A percentile compares a stretch with the other conserved stretches of the same genome.
These are phyloP conservation scores for Daphne laureola DNA, from an alignment of 441 rosid genomes.

Conservation along the genomic window DNA sequence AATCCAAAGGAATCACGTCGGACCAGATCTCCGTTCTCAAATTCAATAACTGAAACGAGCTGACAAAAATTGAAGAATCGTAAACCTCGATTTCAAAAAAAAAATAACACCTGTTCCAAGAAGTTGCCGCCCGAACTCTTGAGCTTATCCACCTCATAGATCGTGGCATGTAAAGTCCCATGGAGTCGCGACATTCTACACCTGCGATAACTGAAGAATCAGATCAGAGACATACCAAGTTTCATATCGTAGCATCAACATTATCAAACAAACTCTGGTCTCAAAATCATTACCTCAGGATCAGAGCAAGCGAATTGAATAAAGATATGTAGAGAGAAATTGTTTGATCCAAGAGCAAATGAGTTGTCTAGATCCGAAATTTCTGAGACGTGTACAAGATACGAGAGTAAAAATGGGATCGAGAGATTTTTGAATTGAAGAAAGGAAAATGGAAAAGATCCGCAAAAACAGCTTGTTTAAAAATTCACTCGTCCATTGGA, in stretches of 20 bases:
- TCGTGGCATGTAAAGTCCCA: conserved; percentile 79
- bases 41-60: no score
- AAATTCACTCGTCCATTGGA: neutral
- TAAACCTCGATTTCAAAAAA: no score
- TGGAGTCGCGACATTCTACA: conserved; percentile 76
- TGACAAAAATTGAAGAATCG: no score
- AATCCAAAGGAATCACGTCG: no score
- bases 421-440: neutral
- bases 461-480: neutral
- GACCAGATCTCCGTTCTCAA: no score
- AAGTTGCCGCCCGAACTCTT: conserved; percentile 35
- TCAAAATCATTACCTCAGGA: no score
- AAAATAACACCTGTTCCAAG: conserved; percentile 52
- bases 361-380: neutral
- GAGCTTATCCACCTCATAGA: conserved; percentile 75
- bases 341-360: no score
- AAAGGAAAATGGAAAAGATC: neutral
- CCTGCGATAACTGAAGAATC: conserved; percentile 21
- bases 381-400: neutral
- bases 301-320: no score
- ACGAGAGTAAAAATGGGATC: neutral
- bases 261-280: neutral
- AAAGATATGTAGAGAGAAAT: no score
- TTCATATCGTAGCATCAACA: neutral
- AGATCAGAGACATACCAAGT: neutral